Conservation (phyloP, 2,329 filamentous ascomycete species). For the Microascus cirrosus region DNA sequence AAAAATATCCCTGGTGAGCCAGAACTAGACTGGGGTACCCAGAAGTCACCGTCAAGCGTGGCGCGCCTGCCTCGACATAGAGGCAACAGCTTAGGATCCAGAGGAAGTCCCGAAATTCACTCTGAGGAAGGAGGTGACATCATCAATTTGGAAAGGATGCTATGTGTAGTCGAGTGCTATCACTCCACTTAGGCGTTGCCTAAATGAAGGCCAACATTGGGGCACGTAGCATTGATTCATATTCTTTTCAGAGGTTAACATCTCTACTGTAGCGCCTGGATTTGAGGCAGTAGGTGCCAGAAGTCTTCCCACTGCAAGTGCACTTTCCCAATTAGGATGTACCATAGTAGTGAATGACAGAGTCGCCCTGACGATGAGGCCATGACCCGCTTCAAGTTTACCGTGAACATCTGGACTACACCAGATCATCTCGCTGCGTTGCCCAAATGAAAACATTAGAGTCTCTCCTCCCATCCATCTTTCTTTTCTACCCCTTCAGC, state of each 20-base stretch:
- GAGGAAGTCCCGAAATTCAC: neutral
- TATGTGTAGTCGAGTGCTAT: too few species aligned
- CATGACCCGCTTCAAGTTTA: neutral
- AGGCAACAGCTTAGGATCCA: neutral
- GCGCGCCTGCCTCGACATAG: neutral
- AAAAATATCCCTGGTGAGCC: neutral
- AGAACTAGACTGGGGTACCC: neutral
- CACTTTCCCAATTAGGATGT: neutral
- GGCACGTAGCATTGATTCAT: too few species aligned
- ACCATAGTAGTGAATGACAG: neutral
- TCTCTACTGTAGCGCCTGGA: neutral
- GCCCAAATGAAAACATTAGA: neutral
- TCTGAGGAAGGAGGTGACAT: neutral
- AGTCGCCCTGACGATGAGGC: neutral
- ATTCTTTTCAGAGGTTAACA: neutral
- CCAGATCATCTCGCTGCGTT: neutral
- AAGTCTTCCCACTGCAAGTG: too few species aligned
- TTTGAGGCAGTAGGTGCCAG: neutral
- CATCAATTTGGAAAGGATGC: neutral
- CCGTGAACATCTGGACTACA: neutral
- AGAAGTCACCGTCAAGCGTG: too few species aligned
- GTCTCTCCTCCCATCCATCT: neutral
- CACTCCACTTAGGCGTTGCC: too few species aligned
- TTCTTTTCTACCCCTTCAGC: neutral
- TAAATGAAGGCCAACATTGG: too few species aligned